Evolutionary conservation across 768 basidiomycete species (phyloP), one percentile per base, ranked within the genome.

Genomic region (Suillus tomentosus): DNA sequence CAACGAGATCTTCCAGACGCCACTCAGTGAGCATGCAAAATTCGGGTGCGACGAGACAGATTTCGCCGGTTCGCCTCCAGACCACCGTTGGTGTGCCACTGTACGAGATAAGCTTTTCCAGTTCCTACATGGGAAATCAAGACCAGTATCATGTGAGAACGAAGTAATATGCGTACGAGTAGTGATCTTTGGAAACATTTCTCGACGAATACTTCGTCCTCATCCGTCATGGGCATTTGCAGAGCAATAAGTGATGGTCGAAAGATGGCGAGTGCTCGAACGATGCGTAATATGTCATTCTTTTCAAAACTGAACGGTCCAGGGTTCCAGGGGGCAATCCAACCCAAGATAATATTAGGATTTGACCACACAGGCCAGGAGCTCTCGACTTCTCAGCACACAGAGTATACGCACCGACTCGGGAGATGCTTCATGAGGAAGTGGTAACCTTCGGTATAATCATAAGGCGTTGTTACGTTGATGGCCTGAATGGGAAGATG

Each of bases 51-150:
- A 95, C 97, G 54, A 97, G 88, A 72, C 95, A 96, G 31, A 99
- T 95, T 79, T 99, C 97, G 70, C 97, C 97, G 22, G 97, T 99
- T 59, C 97, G 85, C 53, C 97, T 89, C 96, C 96, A 99, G 13
- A 96, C 92, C 48, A 96, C 95, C 1, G 96, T 99, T 3, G 96
- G 96, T 36, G 96, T 99, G 13, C 96, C 96, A 69, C 92, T 96
- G 76, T 93, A 97, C 60, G 94, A 95, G 64, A 99, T 97, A 66
- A 99, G 84, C 78, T 97, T 98, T 77, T 97, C 94, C 63, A 98
- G 84, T 81, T 99, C 96, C 94, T 96, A 67, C 13, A 58, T 55
- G 31, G 45, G 39, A 39, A 66, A 58, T 68, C 22, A 47, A 53
- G 31, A 61, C n/a, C 24, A 34, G 60, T 15, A 11, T 15, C 58